A percentile compares a stretch with the other conserved stretches of the same genome.
Evolutionary conservation across 2,329 filamentous ascomycete genomes (phyloP).

Genomic region (Trichoderma hamatum): DNA sequence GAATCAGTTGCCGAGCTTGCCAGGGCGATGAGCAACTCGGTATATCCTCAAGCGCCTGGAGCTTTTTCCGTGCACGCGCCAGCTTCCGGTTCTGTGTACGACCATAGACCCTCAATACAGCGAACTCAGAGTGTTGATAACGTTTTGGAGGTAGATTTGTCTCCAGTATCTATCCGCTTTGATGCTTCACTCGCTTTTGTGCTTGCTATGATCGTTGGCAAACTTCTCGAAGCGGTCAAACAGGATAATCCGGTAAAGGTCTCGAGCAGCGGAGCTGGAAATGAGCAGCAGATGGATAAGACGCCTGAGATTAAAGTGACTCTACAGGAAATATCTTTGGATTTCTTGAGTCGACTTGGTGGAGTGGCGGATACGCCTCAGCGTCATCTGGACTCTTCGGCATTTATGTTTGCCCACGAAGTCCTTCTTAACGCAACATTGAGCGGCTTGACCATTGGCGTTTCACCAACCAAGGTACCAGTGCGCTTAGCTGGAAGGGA

Average conservation of each 20-base stretch:
- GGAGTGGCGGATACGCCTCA: slow-evolving; percentile 56
- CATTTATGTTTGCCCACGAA: slow-evolving; percentile 50
- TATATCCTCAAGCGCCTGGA: slow-evolving; percentile 60
- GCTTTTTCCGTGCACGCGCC: slow-evolving; percentile 58
- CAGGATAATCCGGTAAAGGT: slow-evolving; percentile 29
- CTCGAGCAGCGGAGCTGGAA: slow-evolving; percentile 26
- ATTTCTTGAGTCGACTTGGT: slow-evolving; percentile 58
- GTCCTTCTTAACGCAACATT: slow-evolving; percentile 57
- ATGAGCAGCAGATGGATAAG: slow-evolving; percentile 27
- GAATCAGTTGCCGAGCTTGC: slow-evolving; percentile 37
- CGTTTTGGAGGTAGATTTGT: slow-evolving; percentile 53
- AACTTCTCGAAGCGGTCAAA: slow-evolving; percentile 52
- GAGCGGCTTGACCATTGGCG: slow-evolving; percentile 46
- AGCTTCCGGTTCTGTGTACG: slow-evolving; percentile 15
- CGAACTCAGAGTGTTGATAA: slow-evolving; percentile 30
- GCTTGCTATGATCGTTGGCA: slow-evolving; percentile 54
- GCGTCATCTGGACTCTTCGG: slow-evolving; percentile 47
- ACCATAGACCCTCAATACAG: background rate
- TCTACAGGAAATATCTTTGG: slow-evolving; percentile 54
- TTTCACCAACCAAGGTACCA: slow-evolving; percentile 32
- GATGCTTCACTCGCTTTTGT: slow-evolving; percentile 61
- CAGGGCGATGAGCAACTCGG: slow-evolving; percentile 43
- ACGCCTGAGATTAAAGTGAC: slow-evolving; percentile 48
- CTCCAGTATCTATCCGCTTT: slow-evolving; percentile 56
- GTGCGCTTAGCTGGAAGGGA: slow-evolving; percentile 25